phyloP scores from a whole-genome alignment of 2,329 filamentous ascomycete genomes.

The Tolypocladium guangdongense region DNA sequence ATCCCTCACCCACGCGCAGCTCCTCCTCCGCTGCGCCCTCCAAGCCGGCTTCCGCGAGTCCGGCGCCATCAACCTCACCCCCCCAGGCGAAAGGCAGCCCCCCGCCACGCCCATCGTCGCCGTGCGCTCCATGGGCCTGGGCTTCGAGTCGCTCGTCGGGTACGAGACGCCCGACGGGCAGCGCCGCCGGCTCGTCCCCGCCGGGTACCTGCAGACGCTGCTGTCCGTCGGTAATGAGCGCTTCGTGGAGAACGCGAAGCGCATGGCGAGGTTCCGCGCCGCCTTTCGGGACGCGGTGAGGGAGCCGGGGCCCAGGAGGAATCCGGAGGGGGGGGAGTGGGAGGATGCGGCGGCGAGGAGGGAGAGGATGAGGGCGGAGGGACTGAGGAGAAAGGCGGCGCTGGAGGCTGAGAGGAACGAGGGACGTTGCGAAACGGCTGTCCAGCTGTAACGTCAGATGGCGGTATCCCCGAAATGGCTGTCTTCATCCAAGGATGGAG shows the following conservation, averaged over 20 bases:
- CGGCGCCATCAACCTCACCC: slow-evolving; percentile 59
- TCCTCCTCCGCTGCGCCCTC: slow-evolving; percentile 63
- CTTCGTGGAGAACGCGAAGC: slow-evolving; percentile 57
- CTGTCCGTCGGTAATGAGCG: slow-evolving; percentile 62
- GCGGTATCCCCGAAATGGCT: not conserved
- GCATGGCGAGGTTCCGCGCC: slow-evolving; percentile 53
- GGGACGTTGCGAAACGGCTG: not conserved
- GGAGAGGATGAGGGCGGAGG: slow-evolving; percentile 47
- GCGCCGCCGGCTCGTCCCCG: slow-evolving; percentile 43
- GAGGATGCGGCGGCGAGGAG: slow-evolving; percentile 41
- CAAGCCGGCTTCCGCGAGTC: slow-evolving; percentile 84
- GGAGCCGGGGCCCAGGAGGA: slow-evolving; percentile 12
- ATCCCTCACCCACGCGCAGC: slow-evolving; percentile 63
- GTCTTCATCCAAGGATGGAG: not conserved
- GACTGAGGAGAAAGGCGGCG: slow-evolving; percentile 40
- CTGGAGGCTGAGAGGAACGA: slow-evolving; percentile 13
- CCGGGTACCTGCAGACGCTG: slow-evolving; percentile 56
- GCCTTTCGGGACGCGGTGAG: slow-evolving; percentile 31
- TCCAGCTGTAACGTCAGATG: not conserved
- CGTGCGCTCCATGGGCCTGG: slow-evolving; percentile 71
- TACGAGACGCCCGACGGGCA: slow-evolving; percentile 26
- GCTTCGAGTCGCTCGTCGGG: slow-evolving; percentile 73
- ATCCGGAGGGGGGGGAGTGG: slow-evolving; percentile 34
- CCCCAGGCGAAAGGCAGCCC: slow-evolving; percentile 19
- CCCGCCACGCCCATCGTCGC: slow-evolving; percentile 60